phyloP scores from a whole-genome alignment of 257 asterid species.

The Penstemon barbatus region DNA sequence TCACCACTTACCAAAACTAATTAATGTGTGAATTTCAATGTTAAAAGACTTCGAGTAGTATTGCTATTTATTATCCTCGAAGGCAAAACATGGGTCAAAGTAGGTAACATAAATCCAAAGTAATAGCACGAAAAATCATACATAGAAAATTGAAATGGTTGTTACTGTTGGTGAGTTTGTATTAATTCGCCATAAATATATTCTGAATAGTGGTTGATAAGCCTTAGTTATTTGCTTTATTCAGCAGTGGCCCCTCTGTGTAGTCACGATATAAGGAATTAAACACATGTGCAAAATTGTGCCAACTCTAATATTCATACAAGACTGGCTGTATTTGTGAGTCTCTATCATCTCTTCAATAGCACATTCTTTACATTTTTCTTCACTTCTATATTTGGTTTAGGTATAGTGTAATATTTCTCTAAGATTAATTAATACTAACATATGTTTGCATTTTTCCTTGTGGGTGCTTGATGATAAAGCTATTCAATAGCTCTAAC shows the following conservation, averaged over 20 bases:
- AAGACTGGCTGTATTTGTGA: no score
- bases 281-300: background rate
- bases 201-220: background rate
- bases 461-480: background rate
- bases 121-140: background rate
- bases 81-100: background rate
- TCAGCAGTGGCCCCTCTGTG: slow-evolving; percentile 20
- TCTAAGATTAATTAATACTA: slow-evolving; percentile 7
- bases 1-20: background rate
- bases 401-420: background rate
- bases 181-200: background rate
- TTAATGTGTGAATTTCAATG: background rate
- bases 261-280: slow-evolving; percentile 9
- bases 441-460: background rate
- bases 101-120: background rate
- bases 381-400: background rate
- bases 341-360: no score
- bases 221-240: background rate
- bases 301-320: no score
- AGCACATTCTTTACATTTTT: no score
- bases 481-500: no score
- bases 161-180: slow-evolving; percentile 3
- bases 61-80: no score
- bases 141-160: background rate
- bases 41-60: background rate